These are phyloP conservation scores for Viola pubescens DNA, from an alignment of 441 rosid species.

Conservation along the genomic window DNA sequence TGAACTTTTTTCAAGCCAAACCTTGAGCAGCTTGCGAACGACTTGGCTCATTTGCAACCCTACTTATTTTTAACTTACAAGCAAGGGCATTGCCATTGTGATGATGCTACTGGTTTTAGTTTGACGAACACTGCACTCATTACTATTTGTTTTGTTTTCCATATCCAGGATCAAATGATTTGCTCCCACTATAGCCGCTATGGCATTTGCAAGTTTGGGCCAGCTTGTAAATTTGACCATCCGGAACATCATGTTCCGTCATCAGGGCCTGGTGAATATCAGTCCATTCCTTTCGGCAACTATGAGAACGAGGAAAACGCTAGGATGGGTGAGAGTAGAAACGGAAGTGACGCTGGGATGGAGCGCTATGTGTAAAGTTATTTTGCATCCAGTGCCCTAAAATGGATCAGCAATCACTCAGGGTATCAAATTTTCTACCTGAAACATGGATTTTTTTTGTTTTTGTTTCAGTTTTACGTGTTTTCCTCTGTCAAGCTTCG, in stretches of 20 bases:
- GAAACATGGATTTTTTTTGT: conserved; percentile 5
- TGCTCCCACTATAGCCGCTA: conserved; percentile 84
- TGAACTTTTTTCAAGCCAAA: too few species aligned
- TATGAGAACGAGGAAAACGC: conserved; percentile 22
- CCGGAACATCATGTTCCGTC: conserved; percentile 34
- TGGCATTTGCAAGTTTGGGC: conserved; percentile 93
- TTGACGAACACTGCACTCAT: background rate
- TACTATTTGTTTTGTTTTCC: background rate
- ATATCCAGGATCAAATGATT: conserved; percentile 58
- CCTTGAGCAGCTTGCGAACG: too few species aligned
- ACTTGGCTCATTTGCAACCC: background rate
- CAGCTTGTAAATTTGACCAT: conserved; percentile 88
- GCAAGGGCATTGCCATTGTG: background rate
- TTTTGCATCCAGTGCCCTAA: conserved; percentile 14
- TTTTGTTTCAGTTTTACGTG: too few species aligned
- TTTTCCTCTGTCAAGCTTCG: too few species aligned
- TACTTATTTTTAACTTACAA: too few species aligned
- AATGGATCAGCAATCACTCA: conserved; percentile 16
- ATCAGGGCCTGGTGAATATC: conserved; percentile 24
- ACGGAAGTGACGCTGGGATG: conserved; percentile 22
- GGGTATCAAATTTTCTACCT: conserved; percentile 12
- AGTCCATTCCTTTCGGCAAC: conserved; percentile 19
- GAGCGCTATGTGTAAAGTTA: conserved; percentile 33
- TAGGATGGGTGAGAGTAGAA: conserved; percentile 21
- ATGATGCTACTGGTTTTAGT: background rate